Percentiles rank a stretch among this genome's conserved stretches.
These are phyloP conservation scores for Chamaecrista fasciculata DNA, from an alignment of 306 rosid genomes.

Conservation along the genomic window DNA sequence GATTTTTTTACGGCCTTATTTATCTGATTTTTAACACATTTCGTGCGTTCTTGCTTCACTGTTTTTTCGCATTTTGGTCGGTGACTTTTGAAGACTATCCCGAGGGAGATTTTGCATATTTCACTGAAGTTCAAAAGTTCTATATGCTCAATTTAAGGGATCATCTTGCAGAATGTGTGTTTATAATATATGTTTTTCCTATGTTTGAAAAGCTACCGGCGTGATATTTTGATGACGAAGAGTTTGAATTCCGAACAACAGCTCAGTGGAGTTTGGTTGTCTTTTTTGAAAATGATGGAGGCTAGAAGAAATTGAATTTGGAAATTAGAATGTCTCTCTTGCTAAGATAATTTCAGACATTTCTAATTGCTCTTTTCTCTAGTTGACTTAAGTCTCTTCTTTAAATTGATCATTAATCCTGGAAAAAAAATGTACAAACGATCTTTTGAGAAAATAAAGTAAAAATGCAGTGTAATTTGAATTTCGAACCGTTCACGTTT, in stretches of 20 bases:
- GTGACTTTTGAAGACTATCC: background rate
- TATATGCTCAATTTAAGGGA: background rate
- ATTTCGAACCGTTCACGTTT: conserved; percentile 22
- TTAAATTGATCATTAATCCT: background rate
- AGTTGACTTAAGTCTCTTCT: background rate
- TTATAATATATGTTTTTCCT: background rate
- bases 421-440: background rate
- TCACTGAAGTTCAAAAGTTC: conserved; percentile 25
- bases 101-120: background rate
- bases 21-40: background rate
- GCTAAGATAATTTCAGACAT: background rate
- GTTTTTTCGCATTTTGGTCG: background rate
- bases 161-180: background rate
- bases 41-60: background rate
- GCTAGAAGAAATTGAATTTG: background rate
- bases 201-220: background rate
- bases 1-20: background rate
- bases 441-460: background rate
- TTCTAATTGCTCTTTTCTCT: background rate
- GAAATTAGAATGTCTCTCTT: conserved; percentile 5
- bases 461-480: conserved; percentile 22
- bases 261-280: background rate
- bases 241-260: background rate
- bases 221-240: background rate
- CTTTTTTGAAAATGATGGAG: conserved; percentile 16